phyloP scores from a whole-genome alignment of 164 flowering plant species.

The Tetracentron sinense region DNA sequence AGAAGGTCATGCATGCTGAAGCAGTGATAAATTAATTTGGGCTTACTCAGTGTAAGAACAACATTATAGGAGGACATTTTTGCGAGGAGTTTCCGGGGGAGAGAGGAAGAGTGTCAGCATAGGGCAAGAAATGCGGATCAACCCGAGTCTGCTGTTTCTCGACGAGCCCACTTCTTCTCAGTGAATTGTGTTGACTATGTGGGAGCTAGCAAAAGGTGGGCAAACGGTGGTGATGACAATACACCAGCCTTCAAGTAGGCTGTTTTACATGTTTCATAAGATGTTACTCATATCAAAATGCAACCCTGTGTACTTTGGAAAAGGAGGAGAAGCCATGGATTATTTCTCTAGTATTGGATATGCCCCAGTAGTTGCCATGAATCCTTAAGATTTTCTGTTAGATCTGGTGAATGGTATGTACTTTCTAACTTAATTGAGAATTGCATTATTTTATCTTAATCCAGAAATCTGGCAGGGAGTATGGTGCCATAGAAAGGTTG shows the following conservation, averaged over 20 bases:
- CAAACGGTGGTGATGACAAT: slow-evolving; percentile 64
- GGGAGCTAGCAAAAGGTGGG: slow-evolving; percentile 55
- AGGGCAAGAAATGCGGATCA: slow-evolving; percentile 76
- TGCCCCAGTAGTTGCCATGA: slow-evolving; percentile 55
- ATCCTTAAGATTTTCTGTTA: slow-evolving; percentile 69
- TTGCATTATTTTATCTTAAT: no score
- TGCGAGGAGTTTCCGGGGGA: slow-evolving; percentile 33
- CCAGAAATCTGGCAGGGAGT: no score
- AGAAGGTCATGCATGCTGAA: slow-evolving; percentile 49
- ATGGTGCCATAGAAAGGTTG: no score
- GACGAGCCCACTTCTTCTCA: slow-evolving; percentile 88
- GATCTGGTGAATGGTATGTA: slow-evolving; percentile 82
- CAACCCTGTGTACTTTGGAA: slow-evolving; percentile 56
- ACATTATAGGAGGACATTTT: slow-evolving; percentile 33
- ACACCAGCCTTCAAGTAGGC: slow-evolving; percentile 79
- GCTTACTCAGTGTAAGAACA: slow-evolving; percentile 50
- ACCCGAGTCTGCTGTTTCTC: slow-evolving; percentile 63
- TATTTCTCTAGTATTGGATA: slow-evolving; percentile 59
- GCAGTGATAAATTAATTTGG: slow-evolving; percentile 50
- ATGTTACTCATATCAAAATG: slow-evolving; percentile 66
- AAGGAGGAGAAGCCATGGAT: slow-evolving; percentile 49
- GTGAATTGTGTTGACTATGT: slow-evolving; percentile 51
- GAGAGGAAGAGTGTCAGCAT: slow-evolving; percentile 41
- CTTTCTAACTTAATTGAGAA: background rate
- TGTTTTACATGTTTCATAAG: slow-evolving; percentile 74